These are phyloP conservation scores for Exophiala xenobiotica DNA, from an alignment of 2,329 filamentous ascomycete species.

Conservation along the genomic window DNA sequence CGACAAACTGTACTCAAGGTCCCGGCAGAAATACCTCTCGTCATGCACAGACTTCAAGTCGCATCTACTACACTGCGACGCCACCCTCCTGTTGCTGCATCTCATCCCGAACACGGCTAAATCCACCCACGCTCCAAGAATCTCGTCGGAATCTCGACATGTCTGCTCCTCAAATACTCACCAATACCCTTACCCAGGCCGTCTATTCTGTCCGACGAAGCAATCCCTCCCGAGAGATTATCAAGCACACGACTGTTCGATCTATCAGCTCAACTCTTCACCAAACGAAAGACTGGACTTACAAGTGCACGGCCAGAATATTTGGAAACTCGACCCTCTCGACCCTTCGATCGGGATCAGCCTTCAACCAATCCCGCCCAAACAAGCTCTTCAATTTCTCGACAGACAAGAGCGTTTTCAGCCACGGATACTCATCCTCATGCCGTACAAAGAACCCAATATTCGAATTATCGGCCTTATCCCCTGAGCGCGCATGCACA, in stretches of 20 bases:
- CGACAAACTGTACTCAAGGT: no score
- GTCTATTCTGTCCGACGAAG: conserved; percentile 12
- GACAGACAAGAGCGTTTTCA: conserved; percentile 41
- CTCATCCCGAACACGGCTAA: background rate
- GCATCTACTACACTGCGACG: no score
- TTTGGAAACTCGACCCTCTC: conserved; percentile 14
- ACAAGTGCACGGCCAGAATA: conserved; percentile 21
- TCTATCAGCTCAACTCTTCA: background rate
- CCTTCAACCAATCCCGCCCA: conserved; percentile 10
- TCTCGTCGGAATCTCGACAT: conserved; percentile 11
- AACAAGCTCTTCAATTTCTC: conserved; percentile 33
- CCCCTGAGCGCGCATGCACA: conserved; percentile 43
- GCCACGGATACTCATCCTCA: conserved; percentile 34
- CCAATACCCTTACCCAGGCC: conserved; percentile 19
- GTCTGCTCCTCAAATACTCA: conserved; percentile 13
- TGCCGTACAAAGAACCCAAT: conserved; percentile 39
- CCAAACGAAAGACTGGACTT: background rate
- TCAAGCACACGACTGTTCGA: conserved; percentile 14
- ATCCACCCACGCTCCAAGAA: conserved; percentile 13
- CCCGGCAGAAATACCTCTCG: no score
- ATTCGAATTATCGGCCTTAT: conserved; percentile 43
- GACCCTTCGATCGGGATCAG: conserved; percentile 3
- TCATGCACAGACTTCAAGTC: no score
- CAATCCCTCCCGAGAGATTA: conserved; percentile 12
- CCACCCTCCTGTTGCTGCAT: background rate